Evolutionary conservation across 2,329 filamentous ascomycete genomes (phyloP).

Genomic region (Talaromyces sp.): DNA sequence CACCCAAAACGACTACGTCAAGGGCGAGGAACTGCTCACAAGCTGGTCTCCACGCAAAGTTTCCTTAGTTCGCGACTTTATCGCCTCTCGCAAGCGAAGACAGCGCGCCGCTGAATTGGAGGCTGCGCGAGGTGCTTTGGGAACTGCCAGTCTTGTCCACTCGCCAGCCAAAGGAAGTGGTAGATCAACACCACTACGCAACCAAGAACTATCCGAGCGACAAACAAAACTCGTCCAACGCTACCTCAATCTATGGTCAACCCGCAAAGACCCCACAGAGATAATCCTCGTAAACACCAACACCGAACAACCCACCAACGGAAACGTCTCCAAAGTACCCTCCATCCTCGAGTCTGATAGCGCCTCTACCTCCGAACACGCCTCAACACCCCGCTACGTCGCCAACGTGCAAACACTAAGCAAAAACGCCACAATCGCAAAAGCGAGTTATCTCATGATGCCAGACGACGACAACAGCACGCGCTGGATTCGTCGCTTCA

Average conservation of each 20-base stretch:
- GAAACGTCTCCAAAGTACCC: conserved; percentile 30
- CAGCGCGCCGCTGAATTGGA: conserved; percentile 77
- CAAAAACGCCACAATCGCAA: conserved; percentile 78
- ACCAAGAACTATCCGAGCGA: conserved; percentile 37
- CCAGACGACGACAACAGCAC: conserved; percentile 73
- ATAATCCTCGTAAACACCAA: conserved; percentile 45
- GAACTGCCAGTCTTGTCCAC: conserved; percentile 39
- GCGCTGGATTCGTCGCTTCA: conserved; percentile 87
- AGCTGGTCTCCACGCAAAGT: conserved; percentile 88
- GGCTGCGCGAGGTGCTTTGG: conserved; percentile 51
- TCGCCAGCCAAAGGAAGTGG: conserved; percentile 36
- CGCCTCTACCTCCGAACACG: conserved; percentile 29
- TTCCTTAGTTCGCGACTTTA: conserved; percentile 84
- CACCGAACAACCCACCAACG: conserved; percentile 45
- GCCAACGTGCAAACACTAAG: conserved; percentile 74
- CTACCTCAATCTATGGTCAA: conserved; percentile 44
- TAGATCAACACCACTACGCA: conserved; percentile 38
- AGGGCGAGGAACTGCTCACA: conserved; percentile 83
- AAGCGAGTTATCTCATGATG: conserved; percentile 82
- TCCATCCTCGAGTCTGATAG: conserved; percentile 30
- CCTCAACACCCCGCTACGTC: conserved; percentile 62
- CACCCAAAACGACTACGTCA: conserved; percentile 91
- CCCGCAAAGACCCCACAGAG: conserved; percentile 43
- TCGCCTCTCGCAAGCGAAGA: conserved; percentile 70
- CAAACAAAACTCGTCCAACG: conserved; percentile 42